Base-by-base conservation (phyloP, 768 basidiomycete species). In the Sporobolomyces phaffii region DNA sequence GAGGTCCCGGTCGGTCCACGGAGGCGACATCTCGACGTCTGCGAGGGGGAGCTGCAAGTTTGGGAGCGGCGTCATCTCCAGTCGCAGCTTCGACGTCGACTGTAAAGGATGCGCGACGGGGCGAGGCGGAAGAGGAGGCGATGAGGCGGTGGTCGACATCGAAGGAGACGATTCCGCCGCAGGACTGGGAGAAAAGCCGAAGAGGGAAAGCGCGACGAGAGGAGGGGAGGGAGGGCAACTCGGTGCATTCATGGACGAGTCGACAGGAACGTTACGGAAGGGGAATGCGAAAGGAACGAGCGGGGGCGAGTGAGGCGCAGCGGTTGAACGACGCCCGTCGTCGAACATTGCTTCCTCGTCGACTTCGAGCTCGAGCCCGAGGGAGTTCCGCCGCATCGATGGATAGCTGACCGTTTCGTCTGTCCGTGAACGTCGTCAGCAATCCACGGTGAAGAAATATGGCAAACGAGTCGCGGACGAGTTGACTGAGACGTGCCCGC, bases 341-440 rank as follows among this genome's bases (percentile, higher is more conserved):
- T 13, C 20, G 5, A 24, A 18, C 52, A 34, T 54, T 26, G 8
- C 15, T 3, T 41, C 38, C 14, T 5, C 15, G 54, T 43, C 15
- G 15, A 9, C n/a, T 41, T 43, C 54, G 24, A 62, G 33, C 1
- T 50, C 65, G 56, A 65, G 56, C 8, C 60, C 60, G 40, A 65
- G 57, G 15, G 65, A 67, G 56, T 67, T 67, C 3, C 20, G 20
- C 13, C 29, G 48, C 49, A 43, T 58, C 18, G 49, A 31, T 7
- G 45, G 38, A n/a, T 41, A 13, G 51, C 3, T 14, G 34, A 8
- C 47, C 2, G 33, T 24, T 17, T 3, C 6, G 31, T 24, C 20
- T n/a, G 31, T 3, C 24, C 40, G 38, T 11, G 6, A 40, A n/a
- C 3, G 48, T 14, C 5, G 31, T 38, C 2, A 43, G 20, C 49